Percentiles rank a stretch among this genome's conserved stretches.
Conservation (phyloP, 176 grass and related monocot genomes). For the Raddia distichophylla region DNA sequence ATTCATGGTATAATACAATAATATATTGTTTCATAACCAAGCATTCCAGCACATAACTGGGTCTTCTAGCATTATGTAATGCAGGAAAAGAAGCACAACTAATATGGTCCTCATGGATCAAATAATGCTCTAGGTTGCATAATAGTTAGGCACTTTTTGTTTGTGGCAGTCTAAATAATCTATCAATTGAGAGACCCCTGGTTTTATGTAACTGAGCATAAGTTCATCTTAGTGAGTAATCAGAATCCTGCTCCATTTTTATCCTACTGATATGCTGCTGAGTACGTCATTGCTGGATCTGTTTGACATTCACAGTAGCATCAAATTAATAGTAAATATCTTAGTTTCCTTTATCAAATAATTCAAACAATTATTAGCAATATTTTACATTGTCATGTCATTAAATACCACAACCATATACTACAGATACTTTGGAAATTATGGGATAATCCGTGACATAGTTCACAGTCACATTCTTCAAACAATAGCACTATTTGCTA, state of each 20-base stretch:
- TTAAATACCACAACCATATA: conserved; percentile 21
- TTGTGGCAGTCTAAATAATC: background rate
- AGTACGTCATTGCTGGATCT: conserved; percentile 19
- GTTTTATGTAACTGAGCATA: conserved; percentile 21
- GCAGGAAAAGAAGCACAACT: conserved; percentile 9
- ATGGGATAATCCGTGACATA: conserved; percentile 92
- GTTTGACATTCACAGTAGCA: conserved; percentile 26
- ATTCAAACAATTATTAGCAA: background rate
- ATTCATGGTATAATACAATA: background rate
- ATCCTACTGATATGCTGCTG: background rate
- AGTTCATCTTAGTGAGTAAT: conserved; percentile 3
- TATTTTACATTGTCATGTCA: conserved; percentile 9
- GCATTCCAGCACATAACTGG: background rate
- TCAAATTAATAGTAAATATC: conserved; percentile 19
- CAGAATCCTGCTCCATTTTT: background rate
- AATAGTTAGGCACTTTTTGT: background rate
- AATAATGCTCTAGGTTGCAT: background rate
- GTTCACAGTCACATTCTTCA: conserved; percentile 95
- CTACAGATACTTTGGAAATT: conserved; percentile 78
- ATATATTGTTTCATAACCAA: background rate
- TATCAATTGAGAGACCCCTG: background rate
- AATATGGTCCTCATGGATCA: background rate
- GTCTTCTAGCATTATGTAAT: background rate
- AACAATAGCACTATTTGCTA: conserved; percentile 87
- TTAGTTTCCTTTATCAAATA: conserved; percentile 12